Percentiles rank a stretch among this genome's conserved stretches.
phyloP scores from a whole-genome alignment of 352 stramenopile genomes.

The Lagenidium sp. region DNA sequence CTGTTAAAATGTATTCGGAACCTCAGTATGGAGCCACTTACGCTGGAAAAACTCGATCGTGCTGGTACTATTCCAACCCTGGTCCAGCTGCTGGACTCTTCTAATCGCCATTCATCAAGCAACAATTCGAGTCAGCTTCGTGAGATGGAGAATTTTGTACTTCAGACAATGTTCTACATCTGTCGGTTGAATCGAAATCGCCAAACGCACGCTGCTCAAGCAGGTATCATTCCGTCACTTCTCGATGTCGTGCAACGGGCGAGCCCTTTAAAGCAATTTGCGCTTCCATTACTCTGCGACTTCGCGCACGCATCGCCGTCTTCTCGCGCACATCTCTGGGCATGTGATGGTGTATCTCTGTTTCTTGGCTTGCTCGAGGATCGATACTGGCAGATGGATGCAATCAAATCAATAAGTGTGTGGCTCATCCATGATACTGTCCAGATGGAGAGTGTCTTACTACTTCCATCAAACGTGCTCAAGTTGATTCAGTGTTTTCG shows the following conservation, averaged over 20 bases:
- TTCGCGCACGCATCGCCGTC: slow-evolving; percentile 85
- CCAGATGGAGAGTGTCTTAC: slow-evolving; percentile 77
- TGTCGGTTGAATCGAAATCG: slow-evolving; percentile 89
- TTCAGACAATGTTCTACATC: slow-evolving; percentile 91
- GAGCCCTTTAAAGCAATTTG: slow-evolving; percentile 89
- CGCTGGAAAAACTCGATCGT: slow-evolving; percentile 83
- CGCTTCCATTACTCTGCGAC: slow-evolving; percentile 88
- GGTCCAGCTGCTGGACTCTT: slow-evolving; percentile 64
- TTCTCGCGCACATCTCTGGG: slow-evolving; percentile 79
- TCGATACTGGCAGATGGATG: slow-evolving; percentile 87
- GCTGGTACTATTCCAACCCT: slow-evolving; percentile 83
- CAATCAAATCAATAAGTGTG: slow-evolving; percentile 81
- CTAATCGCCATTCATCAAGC: slow-evolving; percentile 14
- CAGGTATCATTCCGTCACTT: slow-evolving; percentile 87
- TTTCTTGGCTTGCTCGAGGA: slow-evolving; percentile 86
- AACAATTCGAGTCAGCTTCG: slow-evolving; percentile 32
- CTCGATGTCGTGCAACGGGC: slow-evolving; percentile 75
- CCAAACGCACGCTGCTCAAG: slow-evolving; percentile 83
- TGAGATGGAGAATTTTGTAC: slow-evolving; percentile 87
- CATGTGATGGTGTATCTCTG: slow-evolving; percentile 67
- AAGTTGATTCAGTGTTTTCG: slow-evolving; percentile 69
- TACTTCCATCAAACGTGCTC: slow-evolving; percentile 53
- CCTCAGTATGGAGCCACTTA: slow-evolving; percentile 87
- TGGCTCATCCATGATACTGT: slow-evolving; percentile 80
- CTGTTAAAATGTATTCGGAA: slow-evolving; percentile 84